Evolutionary conservation across 2,329 filamentous ascomycete genomes (phyloP).

Genomic region (Colletotrichum noveboracense): DNA sequence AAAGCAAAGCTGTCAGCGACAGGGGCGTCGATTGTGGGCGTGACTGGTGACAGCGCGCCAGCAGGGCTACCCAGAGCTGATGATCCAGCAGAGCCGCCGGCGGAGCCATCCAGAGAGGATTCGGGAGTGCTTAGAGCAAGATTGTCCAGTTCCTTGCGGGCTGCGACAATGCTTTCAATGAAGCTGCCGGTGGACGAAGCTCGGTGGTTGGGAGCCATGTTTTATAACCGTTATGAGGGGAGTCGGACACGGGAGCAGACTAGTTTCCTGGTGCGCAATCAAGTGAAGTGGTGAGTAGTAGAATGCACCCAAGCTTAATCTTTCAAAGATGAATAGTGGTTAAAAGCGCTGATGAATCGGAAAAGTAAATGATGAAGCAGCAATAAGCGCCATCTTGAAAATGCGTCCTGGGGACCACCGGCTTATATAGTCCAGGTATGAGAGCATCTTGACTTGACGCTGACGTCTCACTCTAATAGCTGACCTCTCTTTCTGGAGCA

Average conservation of each 20-base stretch:
- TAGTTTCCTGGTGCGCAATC: background rate
- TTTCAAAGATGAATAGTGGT: background rate
- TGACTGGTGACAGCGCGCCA: slow-evolving; percentile 40
- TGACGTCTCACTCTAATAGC: slow-evolving; percentile 9
- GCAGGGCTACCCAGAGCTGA: slow-evolving; percentile 37
- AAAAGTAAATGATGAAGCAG: background rate
- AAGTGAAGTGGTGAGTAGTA: background rate
- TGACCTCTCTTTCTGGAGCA: background rate
- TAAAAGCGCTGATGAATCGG: background rate
- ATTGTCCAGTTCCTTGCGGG: slow-evolving; percentile 33
- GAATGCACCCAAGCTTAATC: background rate
- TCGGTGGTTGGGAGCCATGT: slow-evolving; percentile 21
- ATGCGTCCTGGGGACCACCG: background rate
- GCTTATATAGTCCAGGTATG: slow-evolving; percentile 12
- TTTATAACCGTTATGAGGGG: background rate
- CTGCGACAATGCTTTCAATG: slow-evolving; percentile 33
- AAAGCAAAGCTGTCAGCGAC: slow-evolving; percentile 73
- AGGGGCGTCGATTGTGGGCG: slow-evolving; percentile 36
- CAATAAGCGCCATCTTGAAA: too few relatives aligned
- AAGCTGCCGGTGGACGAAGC: slow-evolving; percentile 28
- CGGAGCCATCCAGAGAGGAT: slow-evolving; percentile 25
- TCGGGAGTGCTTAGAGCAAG: slow-evolving; percentile 38
- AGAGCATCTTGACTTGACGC: slow-evolving; percentile 16
- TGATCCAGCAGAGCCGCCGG: slow-evolving; percentile 33
- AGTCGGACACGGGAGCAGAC: background rate